These are phyloP conservation scores for Phoma sp. DNA, from an alignment of 2,329 filamentous ascomycete genomes.

Conservation along the genomic window DNA sequence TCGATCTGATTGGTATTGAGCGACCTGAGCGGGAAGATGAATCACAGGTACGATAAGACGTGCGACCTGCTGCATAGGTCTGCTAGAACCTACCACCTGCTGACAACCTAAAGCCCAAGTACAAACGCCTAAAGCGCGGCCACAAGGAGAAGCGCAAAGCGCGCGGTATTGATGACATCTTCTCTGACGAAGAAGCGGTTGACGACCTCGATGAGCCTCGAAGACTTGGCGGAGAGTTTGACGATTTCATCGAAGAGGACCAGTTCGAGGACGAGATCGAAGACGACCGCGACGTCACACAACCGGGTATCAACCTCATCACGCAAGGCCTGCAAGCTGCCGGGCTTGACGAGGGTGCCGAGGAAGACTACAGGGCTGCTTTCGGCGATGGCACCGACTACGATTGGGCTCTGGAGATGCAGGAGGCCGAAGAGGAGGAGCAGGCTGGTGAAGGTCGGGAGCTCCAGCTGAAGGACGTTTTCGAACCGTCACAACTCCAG, in stretches of 20 bases:
- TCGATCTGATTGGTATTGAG: constrained; percentile 91
- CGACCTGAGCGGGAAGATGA: constrained; percentile 68
- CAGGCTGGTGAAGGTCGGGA: constrained; percentile 80
- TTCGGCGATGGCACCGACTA: constrained; percentile 97
- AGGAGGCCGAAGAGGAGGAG: constrained; percentile 82
- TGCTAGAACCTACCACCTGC: constrained; percentile 3
- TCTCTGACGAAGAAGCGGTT: constrained; percentile 89
- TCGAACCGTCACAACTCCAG: constrained; percentile 92
- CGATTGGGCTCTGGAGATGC: constrained; percentile 88
- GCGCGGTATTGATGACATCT: constrained; percentile 87
- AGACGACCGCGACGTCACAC: constrained; percentile 82
- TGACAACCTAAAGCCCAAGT: constrained; percentile 73
- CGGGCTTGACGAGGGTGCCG: constrained; percentile 87
- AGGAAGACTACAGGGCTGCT: constrained; percentile 95
- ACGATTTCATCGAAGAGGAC: constrained; percentile 95
- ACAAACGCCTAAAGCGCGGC: constrained; percentile 95
- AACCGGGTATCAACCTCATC: constrained; percentile 74
- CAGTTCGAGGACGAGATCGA: constrained; percentile 84
- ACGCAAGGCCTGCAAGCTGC: constrained; percentile 78
- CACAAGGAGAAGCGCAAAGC: constrained; percentile 72
- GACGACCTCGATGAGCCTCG: constrained; percentile 57
- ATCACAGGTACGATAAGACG: constrained; percentile 65
- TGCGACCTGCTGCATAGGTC: background rate
- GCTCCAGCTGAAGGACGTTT: constrained; percentile 95
- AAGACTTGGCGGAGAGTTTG: constrained; percentile 49